Evolutionary conservation across 1,284 basidiomycete genomes (phyloP), one percentile per base, ranked within the genome.

Genomic region (Trichosporon sp.): DNA sequence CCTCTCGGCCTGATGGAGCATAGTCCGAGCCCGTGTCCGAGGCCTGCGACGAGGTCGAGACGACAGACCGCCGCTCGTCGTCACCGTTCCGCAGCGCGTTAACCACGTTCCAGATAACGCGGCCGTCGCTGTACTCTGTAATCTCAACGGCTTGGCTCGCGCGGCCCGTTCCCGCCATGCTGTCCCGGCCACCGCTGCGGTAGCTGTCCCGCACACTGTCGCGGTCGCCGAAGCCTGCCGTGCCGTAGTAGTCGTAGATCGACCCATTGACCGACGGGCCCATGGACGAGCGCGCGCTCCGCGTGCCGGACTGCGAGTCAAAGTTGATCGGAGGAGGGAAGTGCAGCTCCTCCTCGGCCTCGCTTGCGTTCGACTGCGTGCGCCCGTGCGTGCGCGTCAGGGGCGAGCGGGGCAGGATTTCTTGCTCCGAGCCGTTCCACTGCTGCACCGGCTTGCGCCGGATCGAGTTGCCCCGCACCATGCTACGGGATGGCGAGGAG

Each of bases 91-190:
- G 72, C 21, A 77, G 65, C 1, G 73, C 78, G 57, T 79, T 74
- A 31, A 78, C 74, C 29, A 79, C 65, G 37, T 73, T 73, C 78
- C 78, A 79, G 2, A 77, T 74, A 0, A 79, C 69, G 52, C 72
- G 66, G 9, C 78, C 78, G 63, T 79, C 76, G 29, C 73, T 73
- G 64, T 77, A 77, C 64, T 79, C 78, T 36, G 74, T 78, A 21
- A 78, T 74, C 65, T 78, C 76, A 9, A 78, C 69, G 4, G 71
- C 76, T 56, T 76, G 74, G n/a, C 62, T 60, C 13, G 37, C 65
- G n/a, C 69, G 59, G 19, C 62, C 23, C 5, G 29, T 31, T n/a
- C 56, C 56, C 14, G 19, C 32, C n/a, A 56, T 52, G 56, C 32
- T 36, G 16, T n/a, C 49, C 7, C 37, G 37, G 8, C 19, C 19